phyloP scores from a whole-genome alignment of 108 stramenopile species.

The Nitzschia sp. region DNA sequence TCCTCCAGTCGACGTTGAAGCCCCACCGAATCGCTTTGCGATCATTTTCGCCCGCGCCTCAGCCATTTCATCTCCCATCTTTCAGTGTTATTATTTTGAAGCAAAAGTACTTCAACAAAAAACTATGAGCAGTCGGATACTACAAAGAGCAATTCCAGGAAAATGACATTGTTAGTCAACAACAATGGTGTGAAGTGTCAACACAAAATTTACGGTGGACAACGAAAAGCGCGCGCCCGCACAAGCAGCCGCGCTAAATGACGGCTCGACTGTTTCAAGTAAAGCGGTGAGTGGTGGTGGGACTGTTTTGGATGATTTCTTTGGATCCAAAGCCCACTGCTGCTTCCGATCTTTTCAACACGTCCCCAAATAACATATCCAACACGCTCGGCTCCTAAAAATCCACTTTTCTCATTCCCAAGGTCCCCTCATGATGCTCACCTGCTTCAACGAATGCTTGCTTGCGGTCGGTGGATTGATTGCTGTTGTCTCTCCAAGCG shows the following conservation, averaged over 20 bases:
- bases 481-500: background rate
- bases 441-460: background rate
- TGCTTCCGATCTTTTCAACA: no score
- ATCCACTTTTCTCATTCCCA: background rate
- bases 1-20: conserved; percentile 85
- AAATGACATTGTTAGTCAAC: background rate
- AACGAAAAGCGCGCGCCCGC: conserved; percentile 7
- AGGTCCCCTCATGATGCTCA: conserved; percentile 5
- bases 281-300: conserved; percentile 25
- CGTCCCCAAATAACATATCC: no score
- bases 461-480: conserved; percentile 5
- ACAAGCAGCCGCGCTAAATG: conserved; percentile 6
- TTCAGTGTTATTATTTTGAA: conserved; percentile 21
- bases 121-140: conserved; percentile 2
- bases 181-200: background rate
- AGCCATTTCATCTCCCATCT: conserved; percentile 77
- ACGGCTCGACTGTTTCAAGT: background rate
- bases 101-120: background rate
- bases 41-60: conserved; percentile 88
- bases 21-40: conserved; percentile 91
- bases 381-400: background rate
- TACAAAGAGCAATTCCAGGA: background rate
- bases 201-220: background rate
- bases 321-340: background rate
- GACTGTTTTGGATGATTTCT: no score